These are phyloP conservation scores for Ettlia oleoabundans DNA, from an alignment of 139 green algal genomes.

Conservation along the genomic window DNA sequence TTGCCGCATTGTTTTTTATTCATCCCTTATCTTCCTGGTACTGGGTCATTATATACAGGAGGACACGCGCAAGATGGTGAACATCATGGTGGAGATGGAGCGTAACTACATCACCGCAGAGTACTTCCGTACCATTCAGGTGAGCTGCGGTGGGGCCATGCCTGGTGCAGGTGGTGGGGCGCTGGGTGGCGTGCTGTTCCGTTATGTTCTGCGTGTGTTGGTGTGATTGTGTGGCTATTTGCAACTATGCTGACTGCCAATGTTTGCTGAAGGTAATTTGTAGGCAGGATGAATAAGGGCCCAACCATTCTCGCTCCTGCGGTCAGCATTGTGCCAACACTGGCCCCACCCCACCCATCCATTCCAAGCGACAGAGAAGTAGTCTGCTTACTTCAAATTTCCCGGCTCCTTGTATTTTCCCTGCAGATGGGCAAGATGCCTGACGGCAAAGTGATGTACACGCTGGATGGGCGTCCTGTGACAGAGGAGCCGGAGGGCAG, in stretches of 20 bases:
- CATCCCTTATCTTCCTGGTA: background rate
- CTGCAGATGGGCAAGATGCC: slow-evolving; percentile 54
- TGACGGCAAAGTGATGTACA: slow-evolving; percentile 60
- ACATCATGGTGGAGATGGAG: slow-evolving; percentile 94
- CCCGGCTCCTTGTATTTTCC: background rate
- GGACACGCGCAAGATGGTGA: slow-evolving; percentile 67
- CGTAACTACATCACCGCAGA: slow-evolving; percentile 89
- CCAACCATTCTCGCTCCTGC: too few relatives aligned
- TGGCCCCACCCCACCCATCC: background rate
- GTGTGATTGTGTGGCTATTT: too few relatives aligned
- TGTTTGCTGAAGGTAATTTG: too few relatives aligned
- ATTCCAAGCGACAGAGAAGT: background rate
- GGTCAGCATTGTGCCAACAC: too few relatives aligned
- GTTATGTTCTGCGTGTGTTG: too few relatives aligned
- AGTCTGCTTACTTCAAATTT: too few relatives aligned
- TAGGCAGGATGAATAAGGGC: too few relatives aligned
- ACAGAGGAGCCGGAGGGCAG: slow-evolving; percentile 53
- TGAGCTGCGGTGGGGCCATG: background rate
- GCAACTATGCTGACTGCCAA: too few relatives aligned
- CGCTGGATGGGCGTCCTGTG: slow-evolving; percentile 52
- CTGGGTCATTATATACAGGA: slow-evolving; percentile 19
- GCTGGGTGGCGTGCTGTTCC: background rate
- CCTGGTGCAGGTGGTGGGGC: background rate
- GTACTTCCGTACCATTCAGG: slow-evolving; percentile 76
- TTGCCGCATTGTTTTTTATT: too few relatives aligned